phyloP scores from a whole-genome alignment of 1,139 yeast species.

The Yamadazyma dendronema region DNA sequence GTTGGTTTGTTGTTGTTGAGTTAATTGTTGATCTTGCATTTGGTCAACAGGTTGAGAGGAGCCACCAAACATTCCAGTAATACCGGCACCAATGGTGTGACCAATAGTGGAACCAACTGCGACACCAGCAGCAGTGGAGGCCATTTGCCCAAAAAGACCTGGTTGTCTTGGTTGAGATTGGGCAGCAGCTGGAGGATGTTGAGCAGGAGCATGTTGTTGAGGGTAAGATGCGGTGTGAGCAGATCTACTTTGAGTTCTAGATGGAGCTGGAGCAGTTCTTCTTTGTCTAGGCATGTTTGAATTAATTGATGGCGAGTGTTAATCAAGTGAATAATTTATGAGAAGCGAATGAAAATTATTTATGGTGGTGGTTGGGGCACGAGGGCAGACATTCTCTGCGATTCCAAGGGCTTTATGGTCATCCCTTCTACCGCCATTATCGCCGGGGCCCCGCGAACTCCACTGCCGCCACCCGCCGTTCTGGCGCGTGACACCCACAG shows the following conservation, averaged over 20 bases:
- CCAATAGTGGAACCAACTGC: conserved; percentile 98
- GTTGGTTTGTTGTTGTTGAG: conserved; percentile 27
- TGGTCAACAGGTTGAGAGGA: conserved; percentile 51
- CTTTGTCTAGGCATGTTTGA: conserved; percentile 59
- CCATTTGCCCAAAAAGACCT: conserved; percentile 95
- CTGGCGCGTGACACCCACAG: too few relatives aligned
- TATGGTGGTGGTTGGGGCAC: conserved; percentile 4
- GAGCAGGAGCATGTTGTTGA: conserved; percentile 26
- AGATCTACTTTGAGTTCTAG: conserved; percentile 61
- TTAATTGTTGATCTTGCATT: conserved; percentile 28
- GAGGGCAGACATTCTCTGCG: too few relatives aligned
- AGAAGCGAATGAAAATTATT: not conserved
- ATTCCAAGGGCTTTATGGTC: too few relatives aligned
- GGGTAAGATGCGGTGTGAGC: conserved; percentile 78
- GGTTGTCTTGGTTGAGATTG: conserved; percentile 50
- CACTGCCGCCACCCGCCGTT: not conserved
- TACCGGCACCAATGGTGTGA: conserved; percentile 94
- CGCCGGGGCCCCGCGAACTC: not conserved
- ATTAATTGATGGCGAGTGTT: not conserved
- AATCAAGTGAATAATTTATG: not conserved
- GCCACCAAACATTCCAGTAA: conserved; percentile 86
- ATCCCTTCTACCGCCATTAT: not conserved
- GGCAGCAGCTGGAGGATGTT: conserved; percentile 28
- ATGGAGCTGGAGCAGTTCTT: conserved; percentile 56
- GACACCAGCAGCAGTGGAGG: conserved; percentile 98